Percentiles rank a stretch among this genome's conserved stretches.
These are phyloP conservation scores for Elongisporangium prolatum DNA, from an alignment of 352 stramenopile species.

Conservation along the genomic window DNA sequence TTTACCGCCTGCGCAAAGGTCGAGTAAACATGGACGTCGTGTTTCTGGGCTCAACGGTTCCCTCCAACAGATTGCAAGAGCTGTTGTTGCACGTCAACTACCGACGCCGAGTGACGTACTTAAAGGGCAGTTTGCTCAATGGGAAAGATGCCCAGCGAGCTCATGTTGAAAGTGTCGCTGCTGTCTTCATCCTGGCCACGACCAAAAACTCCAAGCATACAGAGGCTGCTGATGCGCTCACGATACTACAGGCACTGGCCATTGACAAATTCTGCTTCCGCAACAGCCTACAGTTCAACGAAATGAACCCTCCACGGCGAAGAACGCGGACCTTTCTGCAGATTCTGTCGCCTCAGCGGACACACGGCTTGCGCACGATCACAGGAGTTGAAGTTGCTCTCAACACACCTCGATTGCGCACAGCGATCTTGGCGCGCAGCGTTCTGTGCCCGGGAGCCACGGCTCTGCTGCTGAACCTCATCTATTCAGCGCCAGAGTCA, in stretches of 20 bases:
- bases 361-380: constrained; percentile 38
- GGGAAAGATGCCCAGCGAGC: constrained; percentile 47
- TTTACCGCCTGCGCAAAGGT: constrained; percentile 49
- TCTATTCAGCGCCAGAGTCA: constrained; percentile 51
- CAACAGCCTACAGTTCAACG: constrained; percentile 14
- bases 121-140: constrained; percentile 48
- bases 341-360: constrained; percentile 39
- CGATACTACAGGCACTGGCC: constrained; percentile 47
- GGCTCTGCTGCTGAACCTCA: constrained; percentile 52
- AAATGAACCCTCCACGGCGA: background rate
- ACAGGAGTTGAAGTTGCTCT: constrained; percentile 47
- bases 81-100: constrained; percentile 44
- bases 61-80: constrained; percentile 24
- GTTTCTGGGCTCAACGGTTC: constrained; percentile 31
- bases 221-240: constrained; percentile 41
- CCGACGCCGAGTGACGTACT: constrained; percentile 38
- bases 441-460: constrained; percentile 46
- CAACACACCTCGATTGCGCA: constrained; percentile 39
- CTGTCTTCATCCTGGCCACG: constrained; percentile 52
- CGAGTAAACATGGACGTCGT: constrained; percentile 65
- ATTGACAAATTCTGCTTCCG: constrained; percentile 49
- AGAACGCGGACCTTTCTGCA: constrained; percentile 27
- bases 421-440: constrained; percentile 43
- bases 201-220: constrained; percentile 34
- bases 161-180: constrained; percentile 34